Base-by-base conservation (phyloP, 805 yeast genomes). In the Yarrowia sp. region DNA sequence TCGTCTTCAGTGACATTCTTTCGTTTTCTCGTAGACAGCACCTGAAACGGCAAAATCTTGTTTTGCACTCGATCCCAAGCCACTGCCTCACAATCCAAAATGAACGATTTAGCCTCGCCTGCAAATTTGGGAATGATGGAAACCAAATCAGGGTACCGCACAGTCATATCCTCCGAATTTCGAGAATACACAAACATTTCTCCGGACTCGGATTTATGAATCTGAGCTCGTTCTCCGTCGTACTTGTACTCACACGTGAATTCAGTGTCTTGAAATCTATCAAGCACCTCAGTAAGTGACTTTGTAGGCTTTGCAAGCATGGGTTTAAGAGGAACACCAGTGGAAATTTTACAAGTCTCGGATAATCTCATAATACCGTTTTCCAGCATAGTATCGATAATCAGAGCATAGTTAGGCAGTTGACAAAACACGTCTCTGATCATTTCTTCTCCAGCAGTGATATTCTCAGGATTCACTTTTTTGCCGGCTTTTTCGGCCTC, bases 261-360 rank as follows among this genome's bases (percentile, higher is more conserved):
- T 66, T 84, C 84, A 69, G 87, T 88, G 51, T 87, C 91, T 68
- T 88, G 89, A 74, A 95, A 92, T 65, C 96, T 80, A 74, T 95
- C 97, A 67, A 95, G 80, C 0, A 95, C 90, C 73, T 95, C 99
- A n/a, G 89, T 84, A 39, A 95, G 87, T 1, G 97, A 84, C 73
- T 95, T 93, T 0, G 98, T 93, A 1, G 99, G 99, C 73, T 93
- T 95, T 7, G 99, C 99, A 71, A 95, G 83, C 99, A 95, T 95
- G 0, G 99, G 99, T 73, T 92, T 93, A 70, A 95, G 80, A 0
- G 99, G 99, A 4, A 95, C 86, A 1, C 98, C 98, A 0, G 99
- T 97, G 9, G 87, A 86, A 67, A 95, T 78, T 43, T 85, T 85
- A 70, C 96, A 86, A 68, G 86, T 83, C 9, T 87, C 86, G 55